Percentiles rank a stretch among this genome's conserved stretches.
Evolutionary conservation across 768 basidiomycete genomes (phyloP).

Genomic region (Termitomyces sp.): DNA sequence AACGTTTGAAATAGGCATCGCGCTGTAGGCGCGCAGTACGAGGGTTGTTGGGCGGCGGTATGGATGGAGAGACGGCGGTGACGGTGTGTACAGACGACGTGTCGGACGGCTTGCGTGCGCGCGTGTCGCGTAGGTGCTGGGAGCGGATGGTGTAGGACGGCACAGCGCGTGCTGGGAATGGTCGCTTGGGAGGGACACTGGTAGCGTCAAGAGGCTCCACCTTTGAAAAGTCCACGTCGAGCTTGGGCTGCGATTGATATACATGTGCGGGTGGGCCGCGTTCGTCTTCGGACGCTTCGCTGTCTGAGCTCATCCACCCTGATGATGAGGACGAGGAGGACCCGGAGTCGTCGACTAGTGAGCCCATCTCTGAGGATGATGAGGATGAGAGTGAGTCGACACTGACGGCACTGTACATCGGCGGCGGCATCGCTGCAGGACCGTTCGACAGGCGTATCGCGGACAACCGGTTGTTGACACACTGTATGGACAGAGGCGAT

Average conservation of each 20-base stretch:
- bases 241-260: constrained; percentile 21
- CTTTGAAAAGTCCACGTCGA: constrained; percentile 18
- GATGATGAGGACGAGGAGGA: constrained; percentile 55
- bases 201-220: constrained; percentile 16
- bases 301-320: constrained; percentile 48
- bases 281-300: constrained; percentile 36
- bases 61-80: constrained; percentile 26
- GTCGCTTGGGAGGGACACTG: constrained; percentile 25
- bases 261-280: constrained; percentile 22
- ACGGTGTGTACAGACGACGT: constrained; percentile 47
- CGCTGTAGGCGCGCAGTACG: constrained; percentile 8
- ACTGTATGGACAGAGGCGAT: constrained; percentile 46
- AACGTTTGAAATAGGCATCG: constrained; percentile 16
- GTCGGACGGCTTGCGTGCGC: constrained; percentile 41
- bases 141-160: constrained; percentile 35
- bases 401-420: constrained; percentile 39
- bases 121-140: constrained; percentile 21
- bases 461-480: constrained; percentile 40
- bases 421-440: constrained; percentile 20
- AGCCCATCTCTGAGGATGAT: constrained; percentile 53
- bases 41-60: constrained; percentile 7
- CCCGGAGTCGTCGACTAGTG: constrained; percentile 56
- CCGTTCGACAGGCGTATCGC: constrained; percentile 31
- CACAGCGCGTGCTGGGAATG: constrained; percentile 41
- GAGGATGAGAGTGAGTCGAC: constrained; percentile 33